Conservation (phyloP, 2,329 filamentous ascomycete genomes). For the Sarocladiaceae sp. region DNA sequence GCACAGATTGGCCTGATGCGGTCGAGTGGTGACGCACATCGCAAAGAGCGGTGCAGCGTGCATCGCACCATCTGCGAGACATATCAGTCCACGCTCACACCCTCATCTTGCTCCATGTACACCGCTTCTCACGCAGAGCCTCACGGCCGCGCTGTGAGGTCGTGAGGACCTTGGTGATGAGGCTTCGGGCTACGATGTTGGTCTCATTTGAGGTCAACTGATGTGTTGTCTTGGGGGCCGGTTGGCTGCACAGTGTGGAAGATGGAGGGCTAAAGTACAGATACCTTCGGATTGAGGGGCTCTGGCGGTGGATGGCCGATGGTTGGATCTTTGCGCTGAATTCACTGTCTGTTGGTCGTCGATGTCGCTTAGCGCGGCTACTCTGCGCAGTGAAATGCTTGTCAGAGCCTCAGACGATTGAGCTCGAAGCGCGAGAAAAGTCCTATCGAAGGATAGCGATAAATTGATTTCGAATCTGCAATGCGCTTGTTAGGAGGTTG, state of each 20-base stretch:
- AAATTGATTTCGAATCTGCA: no score
- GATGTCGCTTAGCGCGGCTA: neutral
- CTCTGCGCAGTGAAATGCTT: no score
- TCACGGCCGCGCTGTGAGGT: neutral
- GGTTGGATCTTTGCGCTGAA: neutral
- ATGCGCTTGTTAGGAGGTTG: no score
- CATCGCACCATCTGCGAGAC: neutral
- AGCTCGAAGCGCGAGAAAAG: no score
- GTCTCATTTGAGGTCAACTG: constrained; percentile 1
- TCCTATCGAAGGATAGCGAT: no score
- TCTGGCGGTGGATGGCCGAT: neutral
- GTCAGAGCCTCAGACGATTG: no score
- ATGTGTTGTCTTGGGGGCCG: neutral
- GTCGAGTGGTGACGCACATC: neutral
- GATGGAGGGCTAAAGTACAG: neutral
- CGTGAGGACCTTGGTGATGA: neutral
- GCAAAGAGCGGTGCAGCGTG: neutral
- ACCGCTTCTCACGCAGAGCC: neutral
- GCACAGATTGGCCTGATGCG: neutral
- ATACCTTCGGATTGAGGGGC: neutral
- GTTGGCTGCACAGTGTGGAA: neutral
- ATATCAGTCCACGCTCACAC: neutral
- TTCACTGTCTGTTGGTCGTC: neutral
- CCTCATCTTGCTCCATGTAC: neutral
- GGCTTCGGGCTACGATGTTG: neutral